phyloP scores from a whole-genome alignment of 129 eudicot species.

The Dittrichia graveolens region DNA sequence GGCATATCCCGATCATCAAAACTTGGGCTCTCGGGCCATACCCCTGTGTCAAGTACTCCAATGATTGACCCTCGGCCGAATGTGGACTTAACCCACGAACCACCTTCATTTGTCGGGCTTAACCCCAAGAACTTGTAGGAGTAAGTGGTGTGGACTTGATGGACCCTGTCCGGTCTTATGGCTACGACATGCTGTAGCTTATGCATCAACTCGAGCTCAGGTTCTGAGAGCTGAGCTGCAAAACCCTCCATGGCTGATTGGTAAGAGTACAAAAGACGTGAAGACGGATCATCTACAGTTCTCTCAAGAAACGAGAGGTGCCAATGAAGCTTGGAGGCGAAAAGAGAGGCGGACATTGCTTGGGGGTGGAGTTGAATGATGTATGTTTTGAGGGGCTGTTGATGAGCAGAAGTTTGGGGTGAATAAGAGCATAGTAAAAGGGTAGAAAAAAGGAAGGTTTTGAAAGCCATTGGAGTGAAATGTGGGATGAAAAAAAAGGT shows the following conservation, averaged over 20 bases:
- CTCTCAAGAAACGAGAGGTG: slow-evolving; percentile 76
- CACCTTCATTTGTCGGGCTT: slow-evolving; percentile 35
- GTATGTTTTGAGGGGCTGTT: slow-evolving; percentile 56
- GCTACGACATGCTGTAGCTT: slow-evolving; percentile 63
- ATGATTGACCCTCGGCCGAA: slow-evolving; percentile 81
- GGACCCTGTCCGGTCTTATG: slow-evolving; percentile 62
- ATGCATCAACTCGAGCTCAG: slow-evolving; percentile 47
- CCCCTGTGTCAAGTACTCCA: slow-evolving; percentile 91
- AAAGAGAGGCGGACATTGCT: slow-evolving; percentile 37
- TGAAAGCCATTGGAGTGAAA: slow-evolving; percentile 44
- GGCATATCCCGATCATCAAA: slow-evolving; percentile 75
- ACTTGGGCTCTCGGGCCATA: slow-evolving; percentile 98
- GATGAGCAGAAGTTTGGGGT: slow-evolving; percentile 29
- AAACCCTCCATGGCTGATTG: slow-evolving; percentile 85
- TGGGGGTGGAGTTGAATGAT: slow-evolving; percentile 83
- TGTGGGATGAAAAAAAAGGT: neutral
- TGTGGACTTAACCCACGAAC: slow-evolving; percentile 71
- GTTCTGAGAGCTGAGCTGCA: slow-evolving; percentile 63
- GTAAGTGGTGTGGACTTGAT: slow-evolving; percentile 76
- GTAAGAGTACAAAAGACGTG: slow-evolving; percentile 86
- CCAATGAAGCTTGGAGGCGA: slow-evolving; percentile 67
- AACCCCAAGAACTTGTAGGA: slow-evolving; percentile 91
- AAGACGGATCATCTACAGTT: slow-evolving; percentile 45
- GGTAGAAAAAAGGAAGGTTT: slow-evolving; percentile 27
- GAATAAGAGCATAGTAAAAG: slow-evolving; percentile 26